These are phyloP conservation scores for Inga laurina DNA, from an alignment of 306 rosid species.

Conservation along the genomic window DNA sequence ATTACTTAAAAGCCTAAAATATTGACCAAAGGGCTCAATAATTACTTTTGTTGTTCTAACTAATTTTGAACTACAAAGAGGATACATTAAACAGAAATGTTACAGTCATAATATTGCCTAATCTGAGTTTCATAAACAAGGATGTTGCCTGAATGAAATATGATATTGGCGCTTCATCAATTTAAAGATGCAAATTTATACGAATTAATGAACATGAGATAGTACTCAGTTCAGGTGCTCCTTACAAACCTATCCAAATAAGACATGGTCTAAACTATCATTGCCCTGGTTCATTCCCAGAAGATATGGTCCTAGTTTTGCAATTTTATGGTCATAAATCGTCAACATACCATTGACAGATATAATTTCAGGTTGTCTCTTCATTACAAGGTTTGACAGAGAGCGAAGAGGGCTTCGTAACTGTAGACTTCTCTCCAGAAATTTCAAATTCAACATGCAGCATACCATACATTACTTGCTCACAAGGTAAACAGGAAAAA, in stretches of 20 bases:
- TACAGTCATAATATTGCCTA: not conserved
- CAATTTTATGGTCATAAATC: not conserved
- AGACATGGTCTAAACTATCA: not conserved
- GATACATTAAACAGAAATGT: not conserved
- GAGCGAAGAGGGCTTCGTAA: not conserved
- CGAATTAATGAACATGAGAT: not conserved
- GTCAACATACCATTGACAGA: not conserved
- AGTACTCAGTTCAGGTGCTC: not conserved
- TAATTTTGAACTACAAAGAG: not conserved
- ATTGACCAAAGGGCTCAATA: not conserved
- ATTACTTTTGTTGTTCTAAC: not conserved
- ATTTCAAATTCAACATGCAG: not conserved
- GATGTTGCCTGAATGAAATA: not conserved
- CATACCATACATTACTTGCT: not conserved
- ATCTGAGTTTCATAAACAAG: not conserved
- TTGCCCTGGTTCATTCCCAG: not conserved
- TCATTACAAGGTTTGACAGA: not conserved
- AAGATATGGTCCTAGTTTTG: not conserved
- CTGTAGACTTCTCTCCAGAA: not conserved
- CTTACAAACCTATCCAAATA: not conserved
- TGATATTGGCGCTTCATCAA: not conserved
- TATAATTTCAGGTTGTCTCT: constrained; percentile 17
- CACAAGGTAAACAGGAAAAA: constrained; percentile 1
- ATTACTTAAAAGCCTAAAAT: not conserved
- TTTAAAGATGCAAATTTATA: not conserved